Percentiles rank a stretch among this genome's conserved stretches.
These are phyloP conservation scores for Schoenoplectus triqueter DNA, from an alignment of 202 grass and related monocot genomes.

Conservation along the genomic window DNA sequence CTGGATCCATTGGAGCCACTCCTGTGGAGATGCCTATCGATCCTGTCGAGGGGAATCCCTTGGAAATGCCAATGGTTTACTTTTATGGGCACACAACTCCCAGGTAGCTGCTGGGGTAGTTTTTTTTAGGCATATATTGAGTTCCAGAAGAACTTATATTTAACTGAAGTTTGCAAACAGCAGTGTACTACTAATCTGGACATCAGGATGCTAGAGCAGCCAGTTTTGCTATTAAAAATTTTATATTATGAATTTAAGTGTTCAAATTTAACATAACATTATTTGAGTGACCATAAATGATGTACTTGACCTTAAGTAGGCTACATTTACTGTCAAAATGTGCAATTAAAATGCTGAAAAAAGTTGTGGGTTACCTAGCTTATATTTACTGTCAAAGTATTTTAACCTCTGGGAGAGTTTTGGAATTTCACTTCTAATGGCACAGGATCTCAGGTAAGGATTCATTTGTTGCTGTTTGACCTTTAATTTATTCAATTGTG, in stretches of 20 bases:
- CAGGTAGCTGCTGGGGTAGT: conserved; percentile 47
- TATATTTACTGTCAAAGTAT: background rate
- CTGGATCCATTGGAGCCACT: conserved; percentile 85
- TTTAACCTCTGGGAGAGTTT: background rate
- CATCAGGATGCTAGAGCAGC: background rate
- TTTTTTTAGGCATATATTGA: conserved; percentile 23
- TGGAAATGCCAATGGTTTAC: conserved; percentile 93
- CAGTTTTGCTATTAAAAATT: background rate
- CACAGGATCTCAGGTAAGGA: background rate
- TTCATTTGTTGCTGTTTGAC: too few relatives aligned
- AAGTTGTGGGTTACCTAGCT: background rate
- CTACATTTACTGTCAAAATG: conserved; percentile 14
- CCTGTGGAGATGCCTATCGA: conserved; percentile 95
- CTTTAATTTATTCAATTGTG: too few relatives aligned
- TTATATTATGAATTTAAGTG: conserved; percentile 14
- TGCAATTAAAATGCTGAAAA: conserved; percentile 16
- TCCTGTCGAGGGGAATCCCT: conserved; percentile 89
- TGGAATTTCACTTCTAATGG: background rate
- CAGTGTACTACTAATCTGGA: background rate
- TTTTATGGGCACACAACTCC: conserved; percentile 93
- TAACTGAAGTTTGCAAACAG: background rate
- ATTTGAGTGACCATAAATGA: background rate
- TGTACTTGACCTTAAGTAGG: conserved; percentile 9
- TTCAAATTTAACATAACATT: conserved; percentile 19
- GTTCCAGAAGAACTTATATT: conserved; percentile 2